Evolutionary conservation across 164 flowering plant species (phyloP).

Genomic region (Houttuynia cordata): DNA sequence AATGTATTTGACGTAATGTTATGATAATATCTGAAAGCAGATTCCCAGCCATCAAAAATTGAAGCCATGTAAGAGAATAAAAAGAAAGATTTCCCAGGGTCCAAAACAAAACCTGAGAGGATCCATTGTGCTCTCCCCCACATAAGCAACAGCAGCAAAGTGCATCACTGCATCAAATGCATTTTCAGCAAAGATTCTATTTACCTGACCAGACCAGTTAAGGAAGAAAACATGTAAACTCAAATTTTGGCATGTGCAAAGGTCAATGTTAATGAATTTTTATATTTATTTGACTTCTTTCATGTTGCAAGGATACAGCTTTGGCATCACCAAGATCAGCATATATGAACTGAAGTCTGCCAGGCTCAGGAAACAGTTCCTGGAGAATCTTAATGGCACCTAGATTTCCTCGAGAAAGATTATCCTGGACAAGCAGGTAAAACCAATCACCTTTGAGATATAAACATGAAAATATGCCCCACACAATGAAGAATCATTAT

Average conservation of each 20-base stretch:
- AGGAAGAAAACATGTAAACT: conserved; percentile 14
- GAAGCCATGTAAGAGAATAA: background rate
- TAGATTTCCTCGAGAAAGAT: conserved; percentile 85
- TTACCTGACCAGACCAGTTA: conserved; percentile 46
- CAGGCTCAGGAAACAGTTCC: conserved; percentile 70
- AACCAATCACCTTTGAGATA: background rate
- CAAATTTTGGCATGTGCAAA: background rate
- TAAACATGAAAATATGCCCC: background rate
- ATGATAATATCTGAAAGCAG: conserved; percentile 71
- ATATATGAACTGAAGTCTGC: conserved; percentile 86
- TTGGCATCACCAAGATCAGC: conserved; percentile 92
- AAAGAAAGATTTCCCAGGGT: too few species aligned
- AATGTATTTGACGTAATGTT: conserved; percentile 92
- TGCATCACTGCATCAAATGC: conserved; percentile 98
- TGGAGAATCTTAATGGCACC: conserved; percentile 79
- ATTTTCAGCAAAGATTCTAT: conserved; percentile 74
- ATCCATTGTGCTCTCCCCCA: conserved; percentile 93
- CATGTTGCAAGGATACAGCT: conserved; percentile 50
- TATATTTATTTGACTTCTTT: background rate
- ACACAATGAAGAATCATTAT: background rate
- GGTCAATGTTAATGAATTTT: background rate
- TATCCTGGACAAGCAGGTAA: conserved; percentile 39
- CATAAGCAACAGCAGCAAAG: conserved; percentile 99
- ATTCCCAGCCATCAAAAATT: background rate
- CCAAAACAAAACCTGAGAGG: conserved; percentile 63